Base-by-base conservation (phyloP, 176 grass and related monocot species). In the Carex myosuroides region DNA sequence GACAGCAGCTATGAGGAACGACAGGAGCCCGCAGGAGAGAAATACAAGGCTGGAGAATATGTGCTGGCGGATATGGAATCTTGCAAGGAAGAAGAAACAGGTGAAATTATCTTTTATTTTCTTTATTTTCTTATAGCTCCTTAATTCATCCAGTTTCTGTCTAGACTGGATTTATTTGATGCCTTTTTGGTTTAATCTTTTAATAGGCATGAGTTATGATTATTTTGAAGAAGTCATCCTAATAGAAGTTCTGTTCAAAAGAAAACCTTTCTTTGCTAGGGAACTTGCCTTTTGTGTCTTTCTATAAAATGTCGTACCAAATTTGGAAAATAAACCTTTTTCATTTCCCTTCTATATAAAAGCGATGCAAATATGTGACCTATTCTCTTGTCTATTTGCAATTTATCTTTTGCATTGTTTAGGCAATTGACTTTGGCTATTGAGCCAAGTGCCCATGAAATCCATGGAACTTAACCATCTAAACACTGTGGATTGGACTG, bases 1-100 rank as follows among this genome's bases (percentile, higher is more conserved):
- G 90, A 82, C 87, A 18, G 81, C 87, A 75, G 93, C 91, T 21
- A 91, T 86, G 80, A 87, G 91, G 67, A 35, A 4, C 33, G 3
- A 35, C 3, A 35, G 3, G 33, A 91, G 90, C 85, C 88, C 87
- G 13, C 91, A 85, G 29, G 89, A 96, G 69, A 67, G 93, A 53
- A 91, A 88, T 66, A 89, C 91, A 13, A 68, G 93, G 61, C 85
- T 96, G 76, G 93, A 96, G 89, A 96, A 96, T 86, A 92, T 92
- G 91, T 96, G 90, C 55, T 96, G 91, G 91, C 79, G 93, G 87
- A 93, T 96, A 68, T 96, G 93, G 93, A 91, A 96, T 84, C 93
- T 96, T 44, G 85, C 91, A 64, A 89, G 93, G 69, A 96, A 91
- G 89, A 93, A 96, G 89, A 96, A 93, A 74, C 89, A 93, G 93